Evolutionary conservation across 176 grass and related monocot species (phyloP), one percentile per base, ranked within the genome.

Genomic region (Metroxylon sagu): DNA sequence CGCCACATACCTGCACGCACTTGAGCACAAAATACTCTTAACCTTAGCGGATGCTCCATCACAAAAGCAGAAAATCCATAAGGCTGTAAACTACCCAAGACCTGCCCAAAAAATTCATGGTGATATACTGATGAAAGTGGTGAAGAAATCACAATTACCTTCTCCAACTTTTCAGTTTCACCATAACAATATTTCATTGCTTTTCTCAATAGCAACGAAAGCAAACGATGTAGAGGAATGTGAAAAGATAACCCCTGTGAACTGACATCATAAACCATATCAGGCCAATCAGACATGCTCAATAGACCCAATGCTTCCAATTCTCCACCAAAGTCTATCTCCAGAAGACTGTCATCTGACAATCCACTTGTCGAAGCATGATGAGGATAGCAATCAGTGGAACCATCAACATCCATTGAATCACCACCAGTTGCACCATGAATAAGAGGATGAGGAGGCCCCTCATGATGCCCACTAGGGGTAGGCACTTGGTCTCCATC

Each of bases 161-260:
- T 66, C 67, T 82, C 71, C 64, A 62, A 54, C 29, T 79, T 81
- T 51, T 72, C 52, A 71, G 70, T 69, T 78, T 89, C 87, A 75
- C 76, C 79, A 31, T 89, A 89, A 79, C 79, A 85, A 55, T 53
- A 65, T 65, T 74, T 76, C 79, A 93, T 76, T 61, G 76, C 74
- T 57, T 73, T 93, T 19, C 85, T 71, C 79, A 99, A 57, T 29
- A 99, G 66, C 49, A 79, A 78, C 2, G 94, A 99, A 85, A 99
- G 94, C 71, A 99, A 83, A 28, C 88, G 84, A 70, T 99, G 94
- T 67, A 99, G 76, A 64, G 94, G 94, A 56, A 99, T 85, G 71
- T 99, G 94, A 54, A 99, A 92, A 66, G 88, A 99, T 67, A 81
- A 93, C 75, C 89, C 94, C 70, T 99, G 94, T 64, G 85, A 93